Conservation (phyloP, 2,329 filamentous ascomycete genomes). For the Monosporascus sp. region DNA sequence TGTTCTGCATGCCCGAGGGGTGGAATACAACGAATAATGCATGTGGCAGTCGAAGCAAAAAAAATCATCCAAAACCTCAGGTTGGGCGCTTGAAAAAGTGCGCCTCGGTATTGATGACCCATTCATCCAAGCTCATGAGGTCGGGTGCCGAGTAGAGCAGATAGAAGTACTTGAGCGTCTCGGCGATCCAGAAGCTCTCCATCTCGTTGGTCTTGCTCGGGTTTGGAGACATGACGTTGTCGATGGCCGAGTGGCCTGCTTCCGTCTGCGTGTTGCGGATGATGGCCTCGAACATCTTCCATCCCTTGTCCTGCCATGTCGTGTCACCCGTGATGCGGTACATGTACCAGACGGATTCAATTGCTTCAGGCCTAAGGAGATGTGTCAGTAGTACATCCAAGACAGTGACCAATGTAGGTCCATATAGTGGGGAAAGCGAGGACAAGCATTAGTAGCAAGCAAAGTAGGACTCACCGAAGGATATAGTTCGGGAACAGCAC, state of each 20-base stretch:
- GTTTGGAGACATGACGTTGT: conserved; percentile 48
- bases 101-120: conserved; percentile 48
- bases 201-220: conserved; percentile 54
- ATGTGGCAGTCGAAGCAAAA: no score
- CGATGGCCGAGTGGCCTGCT: conserved; percentile 64
- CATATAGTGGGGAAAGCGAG: no score
- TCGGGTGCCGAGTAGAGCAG: conserved; percentile 66
- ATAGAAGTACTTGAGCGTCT: conserved; percentile 92
- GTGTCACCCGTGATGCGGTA: conserved; percentile 82
- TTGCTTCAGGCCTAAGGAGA: conserved; percentile 65
- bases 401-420: neutral
- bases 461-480: conserved; percentile 44
- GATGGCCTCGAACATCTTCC: conserved; percentile 77
- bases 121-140: conserved; percentile 59
- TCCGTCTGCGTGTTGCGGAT: conserved; percentile 59
- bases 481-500: conserved; percentile 49
- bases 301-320: conserved; percentile 73
- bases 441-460: no score
- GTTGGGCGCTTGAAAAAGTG: conserved; percentile 24
- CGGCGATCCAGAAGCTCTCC: conserved; percentile 88
- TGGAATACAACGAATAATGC: no score
- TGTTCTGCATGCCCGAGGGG: no score
- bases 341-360: conserved; percentile 85
- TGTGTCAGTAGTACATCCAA: conserved; percentile 13
- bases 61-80: conserved; percentile 1